Percentiles rank a stretch among this genome's conserved stretches.
Evolutionary conservation across 441 rosid genomes (phyloP).

Genomic region (Sinapis alba): DNA sequence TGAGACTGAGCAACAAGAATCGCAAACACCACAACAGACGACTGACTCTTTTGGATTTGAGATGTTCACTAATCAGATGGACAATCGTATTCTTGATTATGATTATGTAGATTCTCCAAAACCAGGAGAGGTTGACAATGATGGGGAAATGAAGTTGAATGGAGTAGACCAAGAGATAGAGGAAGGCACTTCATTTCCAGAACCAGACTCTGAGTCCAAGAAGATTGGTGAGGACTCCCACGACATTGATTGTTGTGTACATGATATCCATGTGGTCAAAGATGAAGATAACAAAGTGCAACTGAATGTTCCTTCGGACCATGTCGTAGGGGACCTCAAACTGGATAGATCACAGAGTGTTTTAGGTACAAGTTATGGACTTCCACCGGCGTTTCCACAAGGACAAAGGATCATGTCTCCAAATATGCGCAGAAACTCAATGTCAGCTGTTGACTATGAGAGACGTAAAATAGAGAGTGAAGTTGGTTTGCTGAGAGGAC

Average conservation of each 20-base stretch:
- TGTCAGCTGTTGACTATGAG: constrained; percentile 76
- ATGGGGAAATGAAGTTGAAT: constrained; percentile 24
- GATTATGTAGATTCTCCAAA: too few relatives aligned
- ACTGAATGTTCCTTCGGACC: constrained; percentile 17
- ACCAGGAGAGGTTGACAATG: constrained; percentile 37
- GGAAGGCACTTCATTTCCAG: not conserved
- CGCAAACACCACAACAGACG: constrained; percentile 31
- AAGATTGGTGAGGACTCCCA: constrained; percentile 24
- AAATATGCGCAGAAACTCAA: constrained; percentile 64
- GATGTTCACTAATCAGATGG: constrained; percentile 28
- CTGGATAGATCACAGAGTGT: constrained; percentile 50
- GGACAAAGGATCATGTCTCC: constrained; percentile 38
- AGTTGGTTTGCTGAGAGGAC: constrained; percentile 44
- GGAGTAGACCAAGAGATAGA: constrained; percentile 31
- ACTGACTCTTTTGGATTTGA: constrained; percentile 38
- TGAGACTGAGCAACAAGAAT: constrained; percentile 46
- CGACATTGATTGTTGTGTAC: constrained; percentile 33
- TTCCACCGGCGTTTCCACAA: constrained; percentile 41
- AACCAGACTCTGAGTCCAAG: constrained; percentile 7
- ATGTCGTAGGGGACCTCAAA: constrained; percentile 6
- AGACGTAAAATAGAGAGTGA: constrained; percentile 71
- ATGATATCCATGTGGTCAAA: constrained; percentile 48
- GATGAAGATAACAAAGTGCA: constrained; percentile 35
- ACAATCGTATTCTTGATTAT: constrained; percentile 37
- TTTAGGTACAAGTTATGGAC: constrained; percentile 45